Evolutionary conservation across 805 yeast genomes (phyloP), one percentile per base, ranked within the genome.

Genomic region (Metschnikowia shivogae): DNA sequence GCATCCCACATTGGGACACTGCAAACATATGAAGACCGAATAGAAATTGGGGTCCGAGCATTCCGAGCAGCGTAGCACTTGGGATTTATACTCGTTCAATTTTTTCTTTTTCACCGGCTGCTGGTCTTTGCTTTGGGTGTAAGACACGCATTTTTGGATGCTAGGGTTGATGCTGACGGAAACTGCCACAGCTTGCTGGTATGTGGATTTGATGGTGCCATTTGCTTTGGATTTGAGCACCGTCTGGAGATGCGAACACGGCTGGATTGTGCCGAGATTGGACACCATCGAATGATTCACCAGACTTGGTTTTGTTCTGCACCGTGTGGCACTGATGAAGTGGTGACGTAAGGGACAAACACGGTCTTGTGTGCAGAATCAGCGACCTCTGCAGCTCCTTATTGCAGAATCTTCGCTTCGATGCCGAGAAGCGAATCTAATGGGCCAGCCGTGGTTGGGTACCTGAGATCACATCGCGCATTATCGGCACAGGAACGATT

Each of bases 1-100:
- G 59, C 95, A 86, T 1, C 92, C 92, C 44, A 83, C 79, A 58
- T 79, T 81, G 1, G 89, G 84, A 59, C 95, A 86, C 58, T 85
- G 90, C 33, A 86, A 61, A 61, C 95, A 86, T 20, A 70, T 65
- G 73, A 85, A 77, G 55, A 74, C 82, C 20, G 70, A 55, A 49
- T 70, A 57, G 56, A 74, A 70, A 53, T 72, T 61, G 36, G 58
- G 58, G 22, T 67, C 54, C 8, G 63, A 56, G 54, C 87, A 82
- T 29, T 72, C 76, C 20, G 75, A 64, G 55, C 89, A 82, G 46
- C 65, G 66, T 24, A 81, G 58, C 3, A 79, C 71, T 34, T 62
- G 65, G 2, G 73, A 55, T 54, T 76, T 74, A 42, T 76, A 58
- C 28, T 61, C 65, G 38, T 69, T 52, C 33, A 82, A 59, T 42